Evolutionary conservation across 169 alveolate species (phyloP).

Genomic region (Besnoitia besnoiti): DNA sequence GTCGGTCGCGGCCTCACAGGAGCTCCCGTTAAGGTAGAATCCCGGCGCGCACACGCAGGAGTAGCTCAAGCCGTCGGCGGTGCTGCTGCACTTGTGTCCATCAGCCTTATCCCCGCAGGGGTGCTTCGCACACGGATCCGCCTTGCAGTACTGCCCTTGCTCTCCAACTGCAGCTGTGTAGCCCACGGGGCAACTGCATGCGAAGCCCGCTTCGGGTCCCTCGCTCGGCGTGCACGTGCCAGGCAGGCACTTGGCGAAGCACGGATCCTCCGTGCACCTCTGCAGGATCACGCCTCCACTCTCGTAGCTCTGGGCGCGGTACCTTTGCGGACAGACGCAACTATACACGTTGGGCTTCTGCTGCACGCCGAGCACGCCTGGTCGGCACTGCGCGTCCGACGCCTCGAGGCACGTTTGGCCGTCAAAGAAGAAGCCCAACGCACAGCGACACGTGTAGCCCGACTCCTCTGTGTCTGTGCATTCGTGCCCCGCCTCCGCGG

Average conservation of each 20-base stretch:
- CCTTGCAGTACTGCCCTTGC: not conserved
- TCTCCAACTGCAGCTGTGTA: not conserved
- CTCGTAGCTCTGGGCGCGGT: not conserved
- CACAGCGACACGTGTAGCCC: not conserved
- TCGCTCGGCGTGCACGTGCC: not conserved
- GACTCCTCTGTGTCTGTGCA: not conserved
- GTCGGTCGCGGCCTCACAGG: not conserved
- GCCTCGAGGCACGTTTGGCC: not conserved
- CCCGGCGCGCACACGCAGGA: not conserved
- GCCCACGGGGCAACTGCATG: not conserved
- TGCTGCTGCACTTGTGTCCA: not conserved
- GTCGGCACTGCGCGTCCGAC: not conserved
- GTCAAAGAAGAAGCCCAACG: not conserved
- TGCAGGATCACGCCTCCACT: not conserved
- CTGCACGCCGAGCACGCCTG: not conserved
- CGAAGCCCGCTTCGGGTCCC: not conserved
- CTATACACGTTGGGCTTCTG: not conserved
- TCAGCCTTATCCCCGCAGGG: not conserved
- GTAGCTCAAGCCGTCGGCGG: not conserved
- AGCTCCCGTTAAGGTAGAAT: not conserved
- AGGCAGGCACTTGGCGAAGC: not conserved
- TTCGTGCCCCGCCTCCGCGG: not conserved
- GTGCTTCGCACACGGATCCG: not conserved
- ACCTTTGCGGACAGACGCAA: constrained; percentile 4
- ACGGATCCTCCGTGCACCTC: not conserved